Conservation (phyloP, 495 filamentous ascomycete species). For the Xylaria bambusicola region DNA sequence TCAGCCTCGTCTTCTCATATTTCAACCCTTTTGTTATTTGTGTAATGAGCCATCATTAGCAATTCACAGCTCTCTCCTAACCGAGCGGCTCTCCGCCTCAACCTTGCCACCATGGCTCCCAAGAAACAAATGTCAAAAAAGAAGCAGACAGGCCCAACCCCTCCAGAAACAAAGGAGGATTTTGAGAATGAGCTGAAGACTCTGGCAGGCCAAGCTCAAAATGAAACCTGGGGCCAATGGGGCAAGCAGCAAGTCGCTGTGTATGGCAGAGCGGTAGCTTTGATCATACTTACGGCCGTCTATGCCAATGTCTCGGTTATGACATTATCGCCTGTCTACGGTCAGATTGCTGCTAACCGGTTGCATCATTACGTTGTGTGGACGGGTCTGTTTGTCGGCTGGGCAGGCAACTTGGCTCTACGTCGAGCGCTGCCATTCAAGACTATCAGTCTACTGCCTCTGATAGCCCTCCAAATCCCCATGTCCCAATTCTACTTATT, state of each 20-base stretch:
- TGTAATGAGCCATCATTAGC: constrained; percentile 7
- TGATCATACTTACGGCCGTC: constrained; percentile 70
- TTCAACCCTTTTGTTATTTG: not conserved
- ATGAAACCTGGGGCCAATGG: constrained; percentile 43
- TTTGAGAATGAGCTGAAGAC: constrained; percentile 54
- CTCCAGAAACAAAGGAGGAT: constrained; percentile 45
- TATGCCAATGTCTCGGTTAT: constrained; percentile 75
- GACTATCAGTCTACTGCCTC: constrained; percentile 56
- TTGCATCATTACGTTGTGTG: constrained; percentile 69
- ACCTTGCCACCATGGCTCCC: constrained; percentile 26
- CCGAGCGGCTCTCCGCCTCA: not conserved
- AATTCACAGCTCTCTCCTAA: not conserved
- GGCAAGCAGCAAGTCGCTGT: constrained; percentile 38
- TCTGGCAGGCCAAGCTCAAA: constrained; percentile 52
- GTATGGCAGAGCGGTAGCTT: constrained; percentile 38
- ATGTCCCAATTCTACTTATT: constrained; percentile 68
- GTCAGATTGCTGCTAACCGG: constrained; percentile 69
- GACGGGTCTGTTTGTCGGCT: constrained; percentile 62
- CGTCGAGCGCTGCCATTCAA: constrained; percentile 40
- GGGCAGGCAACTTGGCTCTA: constrained; percentile 58
- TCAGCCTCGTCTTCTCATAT: not conserved
- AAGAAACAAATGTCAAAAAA: constrained; percentile 29
- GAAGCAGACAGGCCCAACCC: constrained; percentile 23
- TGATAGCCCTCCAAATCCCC: constrained; percentile 75
- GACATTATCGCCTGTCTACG: constrained; percentile 82